These are phyloP conservation scores for Botrytis paeoniae DNA, from an alignment of 2,329 filamentous ascomycete genomes.

Conservation along the genomic window DNA sequence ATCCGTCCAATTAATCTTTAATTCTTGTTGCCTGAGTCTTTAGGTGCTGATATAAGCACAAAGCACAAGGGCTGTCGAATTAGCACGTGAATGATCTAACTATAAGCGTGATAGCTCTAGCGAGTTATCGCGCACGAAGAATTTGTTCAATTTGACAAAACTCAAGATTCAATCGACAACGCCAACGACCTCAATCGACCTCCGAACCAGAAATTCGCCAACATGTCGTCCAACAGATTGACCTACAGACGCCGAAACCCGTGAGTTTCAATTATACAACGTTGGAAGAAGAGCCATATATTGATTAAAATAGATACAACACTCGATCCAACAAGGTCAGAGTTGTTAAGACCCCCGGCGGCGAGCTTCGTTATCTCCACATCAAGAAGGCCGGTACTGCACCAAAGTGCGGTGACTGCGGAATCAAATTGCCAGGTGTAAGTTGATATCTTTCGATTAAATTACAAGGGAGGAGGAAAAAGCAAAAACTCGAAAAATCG, in stretches of 20 bases:
- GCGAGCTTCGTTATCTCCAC: conserved; percentile 93
- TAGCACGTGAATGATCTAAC: conserved; percentile 11
- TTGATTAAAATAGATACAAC: conserved; percentile 71
- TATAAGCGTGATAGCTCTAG: conserved; percentile 16
- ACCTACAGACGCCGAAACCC: conserved; percentile 66
- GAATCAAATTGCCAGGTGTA: conserved; percentile 96
- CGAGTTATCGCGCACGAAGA: conserved; percentile 17
- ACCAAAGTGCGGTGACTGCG: conserved; percentile 99
- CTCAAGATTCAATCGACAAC: conserved; percentile 20
- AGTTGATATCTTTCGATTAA: conserved; percentile 48
- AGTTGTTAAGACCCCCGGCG: conserved; percentile 93
- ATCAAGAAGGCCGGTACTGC: conserved; percentile 99
- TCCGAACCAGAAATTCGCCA: conserved; percentile 40
- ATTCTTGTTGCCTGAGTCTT: neutral
- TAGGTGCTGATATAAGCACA: neutral
- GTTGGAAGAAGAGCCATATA: conserved; percentile 20
- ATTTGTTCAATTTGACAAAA: conserved; percentile 15
- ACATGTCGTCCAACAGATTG: conserved; percentile 52
- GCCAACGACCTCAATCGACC: conserved; percentile 35
- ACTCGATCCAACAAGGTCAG: conserved; percentile 96
- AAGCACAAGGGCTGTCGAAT: neutral
- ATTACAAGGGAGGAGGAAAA: conserved; percentile 1
- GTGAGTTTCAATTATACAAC: conserved; percentile 48
- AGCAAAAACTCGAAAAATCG: neutral
- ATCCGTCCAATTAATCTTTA: conserved; percentile 7